These are phyloP conservation scores for Pontederia paniculata DNA, from an alignment of 176 grass and related monocot species.

Conservation along the genomic window DNA sequence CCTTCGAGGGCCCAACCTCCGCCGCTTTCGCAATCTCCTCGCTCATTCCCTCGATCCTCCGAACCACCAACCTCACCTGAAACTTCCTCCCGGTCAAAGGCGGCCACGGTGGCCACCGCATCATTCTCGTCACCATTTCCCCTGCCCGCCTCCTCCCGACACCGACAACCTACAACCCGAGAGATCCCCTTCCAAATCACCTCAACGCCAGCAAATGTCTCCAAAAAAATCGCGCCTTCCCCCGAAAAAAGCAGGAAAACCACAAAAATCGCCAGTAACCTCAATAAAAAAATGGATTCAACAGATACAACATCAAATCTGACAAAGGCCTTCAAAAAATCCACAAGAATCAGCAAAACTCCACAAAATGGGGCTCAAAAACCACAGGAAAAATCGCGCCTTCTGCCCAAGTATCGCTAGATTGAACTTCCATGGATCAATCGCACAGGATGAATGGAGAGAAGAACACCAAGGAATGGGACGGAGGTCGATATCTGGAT, in stretches of 20 bases:
- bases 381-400: slow-evolving; percentile 1
- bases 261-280: too few species aligned
- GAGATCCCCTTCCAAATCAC: background rate
- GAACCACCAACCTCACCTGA: slow-evolving; percentile 48
- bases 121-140: slow-evolving; percentile 54
- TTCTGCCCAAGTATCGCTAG: background rate
- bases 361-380: background rate
- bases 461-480: too few species aligned
- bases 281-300: too few species aligned
- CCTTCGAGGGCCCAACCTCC: slow-evolving; percentile 8
- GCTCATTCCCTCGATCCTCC: slow-evolving; percentile 38
- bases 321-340: background rate
- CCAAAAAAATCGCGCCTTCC: too few species aligned
- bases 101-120: slow-evolving; percentile 78
- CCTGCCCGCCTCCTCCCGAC: background rate
- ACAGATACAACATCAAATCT: too few species aligned
- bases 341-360: background rate
- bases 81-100: slow-evolving; percentile 46
- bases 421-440: too few species aligned
- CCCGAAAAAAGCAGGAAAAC: too few species aligned
- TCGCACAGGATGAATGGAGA: too few species aligned
- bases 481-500: too few species aligned
- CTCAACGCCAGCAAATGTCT: background rate
- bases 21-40: background rate
- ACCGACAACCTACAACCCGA: background rate